Evolutionary conservation across 116 monocot species (phyloP).

Genomic region (Phalaenopsis hybrid): DNA sequence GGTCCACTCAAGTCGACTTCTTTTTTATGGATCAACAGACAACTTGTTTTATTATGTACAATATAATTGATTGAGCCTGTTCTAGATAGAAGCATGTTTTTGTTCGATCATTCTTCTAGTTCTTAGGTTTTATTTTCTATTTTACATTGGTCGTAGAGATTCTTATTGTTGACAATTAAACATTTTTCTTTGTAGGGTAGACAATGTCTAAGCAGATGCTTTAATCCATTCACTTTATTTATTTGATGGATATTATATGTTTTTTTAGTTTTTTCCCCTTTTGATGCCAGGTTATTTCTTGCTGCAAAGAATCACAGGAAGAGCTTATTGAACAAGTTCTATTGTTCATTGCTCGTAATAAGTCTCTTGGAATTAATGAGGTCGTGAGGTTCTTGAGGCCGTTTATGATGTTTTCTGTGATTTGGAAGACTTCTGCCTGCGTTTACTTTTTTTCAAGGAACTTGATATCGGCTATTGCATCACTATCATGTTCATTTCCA

Average conservation of each 20-base stretch:
- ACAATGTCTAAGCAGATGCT: neutral
- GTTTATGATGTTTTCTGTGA: conserved; percentile 55
- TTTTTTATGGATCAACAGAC: neutral
- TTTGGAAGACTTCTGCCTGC: conserved; percentile 27
- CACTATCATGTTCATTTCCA: conserved; percentile 44
- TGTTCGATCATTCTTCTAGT: neutral
- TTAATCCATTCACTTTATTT: neutral
- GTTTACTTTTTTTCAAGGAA: conserved; percentile 42
- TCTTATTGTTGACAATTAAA: neutral
- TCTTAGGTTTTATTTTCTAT: neutral
- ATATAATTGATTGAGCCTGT: neutral
- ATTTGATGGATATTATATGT: neutral
- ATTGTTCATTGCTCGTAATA: conserved; percentile 47
- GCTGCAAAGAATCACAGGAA: conserved; percentile 30
- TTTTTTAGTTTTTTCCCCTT: neutral
- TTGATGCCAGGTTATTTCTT: conserved; percentile 45
- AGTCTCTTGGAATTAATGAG: conserved; percentile 24
- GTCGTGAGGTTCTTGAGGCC: conserved; percentile 74
- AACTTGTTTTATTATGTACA: neutral
- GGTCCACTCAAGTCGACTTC: neutral
- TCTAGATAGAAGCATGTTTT: neutral
- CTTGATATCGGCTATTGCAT: conserved; percentile 58
- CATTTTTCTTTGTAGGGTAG: neutral
- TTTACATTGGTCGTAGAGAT: neutral
- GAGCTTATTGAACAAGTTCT: conserved; percentile 73